phyloP scores from a whole-genome alignment of 139 green algal genomes.

The Chlamydomonas sphaeroides region DNA sequence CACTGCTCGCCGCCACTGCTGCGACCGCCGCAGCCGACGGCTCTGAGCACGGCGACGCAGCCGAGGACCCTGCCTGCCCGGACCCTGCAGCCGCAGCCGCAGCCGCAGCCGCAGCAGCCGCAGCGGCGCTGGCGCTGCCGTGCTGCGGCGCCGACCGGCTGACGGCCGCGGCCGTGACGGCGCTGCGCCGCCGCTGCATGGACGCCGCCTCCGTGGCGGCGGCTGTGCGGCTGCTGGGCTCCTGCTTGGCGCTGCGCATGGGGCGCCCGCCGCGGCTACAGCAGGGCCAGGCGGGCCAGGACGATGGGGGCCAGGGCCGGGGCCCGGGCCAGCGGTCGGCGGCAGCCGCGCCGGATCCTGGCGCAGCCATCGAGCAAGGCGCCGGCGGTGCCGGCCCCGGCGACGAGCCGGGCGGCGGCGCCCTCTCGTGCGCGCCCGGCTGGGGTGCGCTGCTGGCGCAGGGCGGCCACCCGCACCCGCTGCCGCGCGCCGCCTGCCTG shows the following conservation, averaged over 20 bases:
- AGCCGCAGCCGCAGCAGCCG: neutral
- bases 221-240: constrained; percentile 14
- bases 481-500: neutral
- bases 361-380: no score
- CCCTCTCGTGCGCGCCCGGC: no score
- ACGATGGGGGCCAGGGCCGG: no score
- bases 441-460: constrained; percentile 14
- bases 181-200: neutral
- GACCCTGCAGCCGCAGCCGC: neutral
- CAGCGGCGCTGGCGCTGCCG: neutral
- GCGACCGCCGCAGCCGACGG: no score
- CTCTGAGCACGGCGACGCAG: no score
- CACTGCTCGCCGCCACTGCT: neutral
- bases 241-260: constrained; percentile 7
- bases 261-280: neutral
- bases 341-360: no score
- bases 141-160: neutral
- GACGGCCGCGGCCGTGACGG: neutral
- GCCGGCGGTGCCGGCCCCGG: no score
- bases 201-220: constrained; percentile 14
- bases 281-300: no score
- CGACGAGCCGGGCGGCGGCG: no score
- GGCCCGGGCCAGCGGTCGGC: neutral
- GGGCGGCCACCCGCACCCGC: constrained; percentile 18
- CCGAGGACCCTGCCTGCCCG: no score